These are phyloP conservation scores for Diddensiella transvaalensis DNA, from an alignment of 805 yeast species.

Conservation along the genomic window DNA sequence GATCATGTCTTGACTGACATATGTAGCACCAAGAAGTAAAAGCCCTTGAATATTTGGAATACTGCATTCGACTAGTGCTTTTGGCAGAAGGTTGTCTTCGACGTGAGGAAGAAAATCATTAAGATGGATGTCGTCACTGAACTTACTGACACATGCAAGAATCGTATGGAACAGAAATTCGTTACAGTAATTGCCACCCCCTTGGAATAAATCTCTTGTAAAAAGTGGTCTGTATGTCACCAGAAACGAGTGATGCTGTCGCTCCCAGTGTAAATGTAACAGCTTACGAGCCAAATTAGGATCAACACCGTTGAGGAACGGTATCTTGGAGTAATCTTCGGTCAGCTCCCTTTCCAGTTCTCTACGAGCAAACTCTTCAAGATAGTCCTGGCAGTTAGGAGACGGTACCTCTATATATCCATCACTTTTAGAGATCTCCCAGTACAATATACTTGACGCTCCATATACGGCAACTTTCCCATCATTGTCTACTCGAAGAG, in stretches of 20 bases:
- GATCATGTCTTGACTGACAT: slow-evolving; percentile 8
- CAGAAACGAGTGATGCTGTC: slow-evolving; percentile 11
- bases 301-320: slow-evolving; percentile 8
- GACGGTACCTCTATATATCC: not conserved
- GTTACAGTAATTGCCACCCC: slow-evolving; percentile 9
- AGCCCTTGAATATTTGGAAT: slow-evolving; percentile 10
- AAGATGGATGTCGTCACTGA: slow-evolving; percentile 9
- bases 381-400: slow-evolving; percentile 1
- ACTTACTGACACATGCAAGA: slow-evolving; percentile 10
- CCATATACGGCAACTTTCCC: slow-evolving; percentile 8
- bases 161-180: slow-evolving; percentile 9
- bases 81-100: slow-evolving; percentile 3
- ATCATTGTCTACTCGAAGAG: slow-evolving; percentile 4
- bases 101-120: slow-evolving; percentile 7
- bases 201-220: slow-evolving; percentile 11
- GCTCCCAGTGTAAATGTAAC: slow-evolving; percentile 9
- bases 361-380: slow-evolving; percentile 6
- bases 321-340: slow-evolving; percentile 7
- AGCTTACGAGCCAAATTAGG: slow-evolving; percentile 10
- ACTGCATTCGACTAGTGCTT: slow-evolving; percentile 7
- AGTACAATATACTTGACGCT: slow-evolving; percentile 5
- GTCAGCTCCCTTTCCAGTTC: slow-evolving; percentile 2
- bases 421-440: not conserved
- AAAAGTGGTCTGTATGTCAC: slow-evolving; percentile 10
- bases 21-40: slow-evolving; percentile 9